Base-by-base conservation (phyloP, 2,329 filamentous ascomycete species). In the Stemphylium lycopersici region DNA sequence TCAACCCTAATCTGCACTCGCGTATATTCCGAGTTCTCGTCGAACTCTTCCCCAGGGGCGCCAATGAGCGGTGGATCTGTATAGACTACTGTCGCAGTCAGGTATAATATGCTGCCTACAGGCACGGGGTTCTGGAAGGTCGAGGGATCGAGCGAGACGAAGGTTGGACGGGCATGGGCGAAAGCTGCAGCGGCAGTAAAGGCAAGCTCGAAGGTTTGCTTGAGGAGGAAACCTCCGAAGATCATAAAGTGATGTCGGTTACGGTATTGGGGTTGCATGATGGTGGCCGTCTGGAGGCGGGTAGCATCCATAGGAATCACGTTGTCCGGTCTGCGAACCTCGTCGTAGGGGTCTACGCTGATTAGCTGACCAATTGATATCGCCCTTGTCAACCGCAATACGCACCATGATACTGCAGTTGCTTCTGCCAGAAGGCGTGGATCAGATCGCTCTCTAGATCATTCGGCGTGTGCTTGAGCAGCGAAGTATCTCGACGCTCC, bases 231-330 rank as follows among this genome's bases (percentile, higher is more conserved):
- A 12, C 89, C 89, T 46, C 89, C 89, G 65, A 91, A 91, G 49
- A 91, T 90, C 88, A 90, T 90, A 72, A 89, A 89, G 65, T 89
- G 86, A 72, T 90, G 87, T 2, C 86, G 76, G 71, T 88, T 88
- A 42, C 87, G 83, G 70, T 87, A 84, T 71, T 89, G 87, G 0
- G 89, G 89, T 69, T 90, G 88, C 88, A 91, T 91, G 61, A 91
- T 90, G 63, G 83, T 84, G 10, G 88, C 87, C 2, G 87, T 86
- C 64, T 84, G 83, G 29, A 90, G 82, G 31, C 79, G 78, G 1
- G 87, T 85, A 61, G 83, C 81, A 57, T 85, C 79, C 82, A 91
- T 90, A 66, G 81, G 83, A 33, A 83, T 74, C 2, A 84, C 81
- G 60, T 87, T 87, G 31, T 77, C 66, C 6, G 86, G 86, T 64